Evolutionary conservation across 2,329 filamentous ascomycete genomes (phyloP), one percentile per base, ranked within the genome.

Genomic region (Alternaria conjuncta): DNA sequence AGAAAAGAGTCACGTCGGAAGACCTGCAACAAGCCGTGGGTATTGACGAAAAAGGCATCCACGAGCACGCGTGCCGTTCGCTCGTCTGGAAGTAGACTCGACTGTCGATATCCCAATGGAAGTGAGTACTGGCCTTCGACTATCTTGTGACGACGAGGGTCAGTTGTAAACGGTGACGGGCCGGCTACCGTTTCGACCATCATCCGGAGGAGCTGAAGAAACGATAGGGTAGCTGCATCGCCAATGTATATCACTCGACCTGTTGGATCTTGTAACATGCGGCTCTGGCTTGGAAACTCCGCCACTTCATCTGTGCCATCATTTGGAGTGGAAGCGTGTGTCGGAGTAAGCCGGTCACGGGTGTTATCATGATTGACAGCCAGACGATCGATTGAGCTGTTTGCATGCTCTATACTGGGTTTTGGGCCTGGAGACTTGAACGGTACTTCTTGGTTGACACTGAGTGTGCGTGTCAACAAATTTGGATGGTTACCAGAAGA

Each of bases 41-140:
- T 90, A 84, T 90, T 88, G 54, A 82, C 83, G 69, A 91, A 90
- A 72, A 87, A 91, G 0, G 88, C 85, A 15, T 86, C 82, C 0
- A 88, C 81, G 18, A 90, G 80, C 25, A 88, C 79, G 43, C 84
- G 79, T 2, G 87, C 86, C 4, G 84, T 87, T 61, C 82, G 79
- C 57, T 83, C 83, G 61, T 88, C 84, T 4, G 88, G 88, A 5
- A 91, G 79, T 5, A 88, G 80, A 57, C 85, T 82, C 0, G 84
- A 86, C 18, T 84, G 81, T 30, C 81, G 83, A 28, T 82, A 78
- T 13, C 83, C 79, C 7, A 79, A 62, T 1, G 85, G 82, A 2
- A 87, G 76, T 5, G 83, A 79, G 45, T 86, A 83, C n/a, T 82
- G 83, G 28, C 82, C 82, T 72, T 89, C 87, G 68, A 87, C 81